These are phyloP conservation scores for Botrytis medusae DNA, from an alignment of 2,329 filamentous ascomycete species.

Conservation along the genomic window DNA sequence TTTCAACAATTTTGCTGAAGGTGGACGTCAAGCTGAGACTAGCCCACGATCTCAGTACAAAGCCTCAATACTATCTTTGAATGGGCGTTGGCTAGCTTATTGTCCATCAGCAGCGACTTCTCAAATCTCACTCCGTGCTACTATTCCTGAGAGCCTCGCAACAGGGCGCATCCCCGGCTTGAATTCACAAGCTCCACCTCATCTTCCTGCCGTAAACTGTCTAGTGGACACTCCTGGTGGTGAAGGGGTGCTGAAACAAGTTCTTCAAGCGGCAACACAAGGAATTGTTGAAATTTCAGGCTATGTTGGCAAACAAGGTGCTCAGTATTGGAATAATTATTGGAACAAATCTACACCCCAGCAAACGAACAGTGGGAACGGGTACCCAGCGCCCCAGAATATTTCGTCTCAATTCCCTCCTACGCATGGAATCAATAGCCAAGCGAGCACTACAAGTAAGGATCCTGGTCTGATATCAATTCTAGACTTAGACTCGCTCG, in stretches of 20 bases:
- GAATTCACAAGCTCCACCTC: slow-evolving; percentile 64
- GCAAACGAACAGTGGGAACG: slow-evolving; percentile 45
- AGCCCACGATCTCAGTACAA: slow-evolving; percentile 47
- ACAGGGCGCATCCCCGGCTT: slow-evolving; percentile 56
- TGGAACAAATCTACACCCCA: slow-evolving; percentile 60
- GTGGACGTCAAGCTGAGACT: slow-evolving; percentile 44
- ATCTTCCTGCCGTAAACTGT: slow-evolving; percentile 65
- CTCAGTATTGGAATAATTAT: slow-evolving; percentile 77
- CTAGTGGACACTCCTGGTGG: slow-evolving; percentile 70
- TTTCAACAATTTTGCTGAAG: slow-evolving; percentile 30
- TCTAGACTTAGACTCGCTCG: slow-evolving; percentile 64
- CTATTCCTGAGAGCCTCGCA: slow-evolving; percentile 54
- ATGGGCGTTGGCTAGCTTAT: slow-evolving; percentile 74
- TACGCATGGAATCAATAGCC: slow-evolving; percentile 65
- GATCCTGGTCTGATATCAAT: slow-evolving; percentile 76
- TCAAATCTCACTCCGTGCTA: slow-evolving; percentile 66
- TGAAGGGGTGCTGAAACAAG: slow-evolving; percentile 71
- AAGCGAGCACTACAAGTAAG: slow-evolving; percentile 48
- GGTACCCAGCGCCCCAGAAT: slow-evolving; percentile 36
- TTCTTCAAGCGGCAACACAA: slow-evolving; percentile 77
- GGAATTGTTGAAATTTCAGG: slow-evolving; percentile 72
- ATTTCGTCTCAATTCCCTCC: slow-evolving; percentile 63
- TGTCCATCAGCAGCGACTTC: slow-evolving; percentile 71
- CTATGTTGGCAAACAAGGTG: slow-evolving; percentile 75
- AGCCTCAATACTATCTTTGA: slow-evolving; percentile 67